phyloP scores from a whole-genome alignment of 306 rosid species.

The Fragaria iinumae region DNA sequence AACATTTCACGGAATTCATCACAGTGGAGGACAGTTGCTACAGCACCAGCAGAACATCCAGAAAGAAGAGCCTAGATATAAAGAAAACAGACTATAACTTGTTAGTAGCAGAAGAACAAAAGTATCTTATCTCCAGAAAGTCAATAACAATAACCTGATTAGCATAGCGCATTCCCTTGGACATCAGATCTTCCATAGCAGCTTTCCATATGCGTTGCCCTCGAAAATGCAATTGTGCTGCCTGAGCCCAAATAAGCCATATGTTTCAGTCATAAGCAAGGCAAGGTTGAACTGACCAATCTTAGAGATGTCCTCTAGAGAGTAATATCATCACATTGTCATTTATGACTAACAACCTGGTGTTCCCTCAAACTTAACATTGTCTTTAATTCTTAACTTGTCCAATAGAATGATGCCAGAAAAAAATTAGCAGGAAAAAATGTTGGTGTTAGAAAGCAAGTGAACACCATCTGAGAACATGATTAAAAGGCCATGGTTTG shows the following conservation, averaged over 20 bases:
- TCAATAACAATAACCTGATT: constrained; percentile 51
- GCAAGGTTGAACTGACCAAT: background rate
- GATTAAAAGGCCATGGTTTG: background rate
- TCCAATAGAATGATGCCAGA: background rate
- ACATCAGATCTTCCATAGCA: constrained; percentile 81
- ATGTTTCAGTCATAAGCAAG: background rate
- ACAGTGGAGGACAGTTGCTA: constrained; percentile 84
- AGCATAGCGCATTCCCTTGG: constrained; percentile 81
- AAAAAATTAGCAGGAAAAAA: background rate
- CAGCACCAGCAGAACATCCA: constrained; percentile 95
- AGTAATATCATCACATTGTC: background rate
- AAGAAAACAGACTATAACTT: background rate
- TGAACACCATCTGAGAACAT: background rate
- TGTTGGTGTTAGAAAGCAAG: background rate
- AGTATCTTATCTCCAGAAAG: background rate
- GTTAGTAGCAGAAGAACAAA: background rate
- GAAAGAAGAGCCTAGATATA: constrained; percentile 79
- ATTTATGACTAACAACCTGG: background rate
- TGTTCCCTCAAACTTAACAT: background rate
- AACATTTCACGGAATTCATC: constrained; percentile 64
- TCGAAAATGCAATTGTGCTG: constrained; percentile 70
- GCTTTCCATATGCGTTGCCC: constrained; percentile 85
- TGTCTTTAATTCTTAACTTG: background rate
- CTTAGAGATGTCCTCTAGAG: background rate
- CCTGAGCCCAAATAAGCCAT: constrained; percentile 32